phyloP scores from a whole-genome alignment of 2,329 filamentous ascomycete species.

The Microsporum audouinii region DNA sequence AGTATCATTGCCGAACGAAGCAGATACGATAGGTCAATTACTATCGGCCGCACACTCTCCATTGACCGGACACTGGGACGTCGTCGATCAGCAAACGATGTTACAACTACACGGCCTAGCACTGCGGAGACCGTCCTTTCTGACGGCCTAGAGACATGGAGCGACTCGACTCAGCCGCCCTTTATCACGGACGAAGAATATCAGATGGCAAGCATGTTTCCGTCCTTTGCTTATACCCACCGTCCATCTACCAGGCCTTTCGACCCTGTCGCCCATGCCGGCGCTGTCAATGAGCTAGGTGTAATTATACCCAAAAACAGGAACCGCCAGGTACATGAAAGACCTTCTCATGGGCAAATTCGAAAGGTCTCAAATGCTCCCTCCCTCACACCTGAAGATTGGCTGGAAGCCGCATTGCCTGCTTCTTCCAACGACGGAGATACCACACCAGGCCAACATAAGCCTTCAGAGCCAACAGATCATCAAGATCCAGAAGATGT shows the following conservation, averaged over 20 bases:
- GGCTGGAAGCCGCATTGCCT: constrained; percentile 31
- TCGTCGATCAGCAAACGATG: constrained; percentile 26
- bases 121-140: constrained; percentile 22
- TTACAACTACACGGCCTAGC: constrained; percentile 22
- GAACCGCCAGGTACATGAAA: neutral
- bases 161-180: constrained; percentile 22
- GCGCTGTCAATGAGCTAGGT: neutral
- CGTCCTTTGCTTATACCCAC: constrained; percentile 16
- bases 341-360: neutral
- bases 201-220: constrained; percentile 24
- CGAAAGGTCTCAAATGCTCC: constrained; percentile 18
- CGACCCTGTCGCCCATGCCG: neutral
- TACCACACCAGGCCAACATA: neutral
- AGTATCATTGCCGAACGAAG: constrained; percentile 25
- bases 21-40: constrained; percentile 7
- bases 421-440: neutral
- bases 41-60: constrained; percentile 12
- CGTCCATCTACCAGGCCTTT: neutral
- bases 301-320: neutral
- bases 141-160: constrained; percentile 24
- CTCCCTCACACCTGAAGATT: constrained; percentile 32
- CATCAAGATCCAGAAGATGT: neutral
- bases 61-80: constrained; percentile 19
- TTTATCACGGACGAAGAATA: constrained; percentile 14
- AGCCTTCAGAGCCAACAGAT: neutral